Base-by-base conservation (phyloP, 2,329 filamentous ascomycete species). In the Calonectria pauciramosa region DNA sequence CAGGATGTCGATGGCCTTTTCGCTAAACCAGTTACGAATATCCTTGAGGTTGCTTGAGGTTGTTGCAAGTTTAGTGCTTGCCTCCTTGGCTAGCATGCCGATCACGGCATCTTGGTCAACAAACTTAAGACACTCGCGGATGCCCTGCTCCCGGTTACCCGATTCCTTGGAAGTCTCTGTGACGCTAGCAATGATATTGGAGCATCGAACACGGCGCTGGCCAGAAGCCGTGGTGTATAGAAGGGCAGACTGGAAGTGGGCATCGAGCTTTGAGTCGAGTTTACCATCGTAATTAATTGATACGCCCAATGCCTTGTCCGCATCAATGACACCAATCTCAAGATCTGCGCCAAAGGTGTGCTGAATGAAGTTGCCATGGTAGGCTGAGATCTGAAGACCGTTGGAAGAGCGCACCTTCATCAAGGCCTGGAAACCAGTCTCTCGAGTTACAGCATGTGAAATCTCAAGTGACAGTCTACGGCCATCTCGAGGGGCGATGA, bases 341-440 rank as follows among this genome's bases (percentile, higher is more conserved):
- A 99, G 91, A 85, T 99, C 97, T 4, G 96, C 96, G 14, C 96
- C 96, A 82, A 98, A 98, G 0, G 95, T 97, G 86, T 98, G 96
- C 82, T 99, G 97, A 66, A 97, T 91, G 83, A 99, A 99, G 86
- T 98, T 98, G 79, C 97, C 97, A 82, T 98, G 95, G 82, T 99
- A 99, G n/a, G 92, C 92, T 20, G 95, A 93, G 20, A 99, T 94
- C 83, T 99, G 97, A 68, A 99, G 89, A 23, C 97, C 97, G 81
- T 98, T 99, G 23, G 96, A 98, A 87, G 97, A 99, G 76, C 97
- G 94, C 72, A 99, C 96, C 88, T 99, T 99, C 95, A 99, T 97
- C 80, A 99, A 88, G 26, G 96, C 96, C 85, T 98, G 96, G 87
- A 95, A 99, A 28, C 97, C 97, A 60, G 96, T 98, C 84, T 98